Evolutionary conservation across 257 asterid genomes (phyloP).

Genomic region (Lavandula angustifolia): DNA sequence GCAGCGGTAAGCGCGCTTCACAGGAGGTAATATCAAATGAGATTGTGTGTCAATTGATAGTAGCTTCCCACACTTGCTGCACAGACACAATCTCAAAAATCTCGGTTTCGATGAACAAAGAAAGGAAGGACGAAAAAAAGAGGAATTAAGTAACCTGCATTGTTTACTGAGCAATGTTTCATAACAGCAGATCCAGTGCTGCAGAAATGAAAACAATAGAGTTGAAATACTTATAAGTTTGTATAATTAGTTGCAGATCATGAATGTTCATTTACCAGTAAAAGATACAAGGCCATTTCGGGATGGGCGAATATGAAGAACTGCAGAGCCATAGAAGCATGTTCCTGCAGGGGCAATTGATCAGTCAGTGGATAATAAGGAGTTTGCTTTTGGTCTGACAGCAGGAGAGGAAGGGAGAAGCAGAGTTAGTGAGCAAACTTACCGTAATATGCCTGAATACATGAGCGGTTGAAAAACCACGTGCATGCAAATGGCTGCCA

Average conservation of each 20-base stretch:
- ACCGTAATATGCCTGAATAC: conserved; percentile 79
- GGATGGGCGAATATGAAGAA: conserved; percentile 57
- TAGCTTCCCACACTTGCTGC: conserved; percentile 84
- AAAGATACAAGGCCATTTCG: conserved; percentile 53
- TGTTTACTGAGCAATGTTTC: conserved; percentile 61
- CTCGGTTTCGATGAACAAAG: conserved; percentile 9
- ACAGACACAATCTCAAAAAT: conserved; percentile 4
- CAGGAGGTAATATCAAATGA: conserved; percentile 74
- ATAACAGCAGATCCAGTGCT: conserved; percentile 92
- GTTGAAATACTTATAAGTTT: conserved; percentile 5
- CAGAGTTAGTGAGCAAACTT: conserved; percentile 29
- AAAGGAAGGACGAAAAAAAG: neutral
- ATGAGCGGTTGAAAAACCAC: conserved; percentile 68
- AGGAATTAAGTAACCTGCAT: conserved; percentile 59
- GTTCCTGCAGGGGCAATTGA: conserved; percentile 56
- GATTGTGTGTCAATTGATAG: conserved; percentile 80
- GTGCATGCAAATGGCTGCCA: conserved; percentile 83
- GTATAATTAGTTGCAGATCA: neutral
- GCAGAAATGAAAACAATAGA: conserved; percentile 27
- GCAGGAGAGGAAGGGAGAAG: neutral
- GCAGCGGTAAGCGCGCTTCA: conserved; percentile 63
- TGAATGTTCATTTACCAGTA: conserved; percentile 55
- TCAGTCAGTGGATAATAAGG: neutral
- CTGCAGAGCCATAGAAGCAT: conserved; percentile 90
- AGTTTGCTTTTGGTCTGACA: conserved; percentile 12